Evolutionary conservation across 176 grass and related monocot species (phyloP).

Genomic region (Oryza punctata): DNA sequence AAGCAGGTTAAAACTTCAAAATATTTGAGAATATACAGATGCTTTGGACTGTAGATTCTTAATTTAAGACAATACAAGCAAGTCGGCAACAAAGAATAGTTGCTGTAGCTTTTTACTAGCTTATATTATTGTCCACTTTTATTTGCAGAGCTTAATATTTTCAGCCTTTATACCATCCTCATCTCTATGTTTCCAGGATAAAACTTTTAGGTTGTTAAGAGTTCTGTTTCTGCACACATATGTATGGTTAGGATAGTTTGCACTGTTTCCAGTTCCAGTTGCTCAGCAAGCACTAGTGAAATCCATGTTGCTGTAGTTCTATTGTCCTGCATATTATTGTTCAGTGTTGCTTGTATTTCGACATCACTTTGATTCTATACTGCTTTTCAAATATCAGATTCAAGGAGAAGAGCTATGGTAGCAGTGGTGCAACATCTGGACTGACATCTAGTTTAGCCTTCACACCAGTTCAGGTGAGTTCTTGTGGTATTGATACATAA

Average conservation of each 20-base stretch:
- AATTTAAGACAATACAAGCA: constrained; percentile 7
- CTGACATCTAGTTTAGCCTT: constrained; percentile 92
- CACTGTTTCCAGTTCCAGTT: constrained; percentile 6
- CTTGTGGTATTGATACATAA: background rate
- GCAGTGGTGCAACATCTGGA: constrained; percentile 83
- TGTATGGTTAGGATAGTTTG: background rate
- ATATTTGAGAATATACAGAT: constrained; percentile 6
- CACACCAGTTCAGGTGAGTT: constrained; percentile 88
- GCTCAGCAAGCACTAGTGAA: background rate
- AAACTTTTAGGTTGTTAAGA: background rate
- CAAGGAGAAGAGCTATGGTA: constrained; percentile 87
- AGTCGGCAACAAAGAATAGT: background rate
- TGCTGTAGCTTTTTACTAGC: background rate
- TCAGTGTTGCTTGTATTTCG: constrained; percentile 20
- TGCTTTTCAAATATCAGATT: constrained; percentile 61
- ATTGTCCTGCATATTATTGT: background rate
- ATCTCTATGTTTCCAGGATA: background rate
- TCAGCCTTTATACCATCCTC: constrained; percentile 8
- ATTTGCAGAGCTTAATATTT: constrained; percentile 8
- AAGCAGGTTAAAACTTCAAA: background rate
- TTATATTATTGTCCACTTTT: background rate
- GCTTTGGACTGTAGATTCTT: background rate
- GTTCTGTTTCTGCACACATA: background rate
- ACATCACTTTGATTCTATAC: constrained; percentile 14
- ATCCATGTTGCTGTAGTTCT: background rate